Percentiles rank a stretch among this genome's conserved stretches.
Conservation (phyloP, 2,329 filamentous ascomycete species). For the Colletotrichum sp. region DNA sequence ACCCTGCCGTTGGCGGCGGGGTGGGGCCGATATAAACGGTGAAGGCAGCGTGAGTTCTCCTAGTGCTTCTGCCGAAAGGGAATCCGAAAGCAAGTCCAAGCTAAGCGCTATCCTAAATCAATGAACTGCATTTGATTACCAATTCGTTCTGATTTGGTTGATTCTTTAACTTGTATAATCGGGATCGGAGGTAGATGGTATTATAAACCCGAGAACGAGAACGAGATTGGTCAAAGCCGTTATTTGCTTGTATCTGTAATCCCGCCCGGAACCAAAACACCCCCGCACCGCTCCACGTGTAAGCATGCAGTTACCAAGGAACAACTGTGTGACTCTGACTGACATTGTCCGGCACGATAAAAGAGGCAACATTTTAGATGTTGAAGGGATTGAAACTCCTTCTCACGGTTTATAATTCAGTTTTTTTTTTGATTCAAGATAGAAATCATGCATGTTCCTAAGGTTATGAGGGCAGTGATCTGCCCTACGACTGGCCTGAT, state of each 20-base stretch:
- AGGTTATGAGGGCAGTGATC: not conserved
- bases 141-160: not conserved
- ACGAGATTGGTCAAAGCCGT: not conserved
- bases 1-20: not conserved
- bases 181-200: not conserved
- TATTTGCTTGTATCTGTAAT: not conserved
- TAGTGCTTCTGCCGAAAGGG: accelerated
- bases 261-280: not conserved
- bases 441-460: not conserved
- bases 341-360: not conserved
- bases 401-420: no score
- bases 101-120: accelerated
- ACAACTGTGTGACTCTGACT: not conserved
- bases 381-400: no score
- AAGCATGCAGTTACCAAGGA: not conserved
- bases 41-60: not conserved
- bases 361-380: no score
- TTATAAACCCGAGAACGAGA: not conserved
- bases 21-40: accelerated
- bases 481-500: not conserved
- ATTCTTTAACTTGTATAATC: not conserved
- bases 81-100: not conserved
- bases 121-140: not conserved
- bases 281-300: not conserved
- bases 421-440: not conserved